Evolutionary conservation across 2,329 filamentous ascomycete genomes (phyloP).

Genomic region (Penicillium sp.): DNA sequence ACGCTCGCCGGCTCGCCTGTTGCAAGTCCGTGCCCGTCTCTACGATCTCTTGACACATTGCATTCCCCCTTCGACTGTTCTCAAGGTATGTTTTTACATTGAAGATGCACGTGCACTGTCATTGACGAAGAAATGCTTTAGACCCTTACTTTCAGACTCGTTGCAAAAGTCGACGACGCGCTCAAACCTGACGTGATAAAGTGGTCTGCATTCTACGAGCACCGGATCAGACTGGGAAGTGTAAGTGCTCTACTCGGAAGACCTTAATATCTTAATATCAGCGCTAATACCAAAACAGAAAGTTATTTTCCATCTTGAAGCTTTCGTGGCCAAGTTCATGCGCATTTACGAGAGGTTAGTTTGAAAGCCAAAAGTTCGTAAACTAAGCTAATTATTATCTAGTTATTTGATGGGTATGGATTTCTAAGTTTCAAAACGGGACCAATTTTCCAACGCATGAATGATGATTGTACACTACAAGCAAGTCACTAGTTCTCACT

Average conservation of each 20-base stretch:
- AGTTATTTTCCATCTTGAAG: conserved; percentile 96
- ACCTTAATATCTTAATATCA: neutral
- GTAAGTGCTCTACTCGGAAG: conserved; percentile 35
- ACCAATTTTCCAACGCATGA: conserved; percentile 19
- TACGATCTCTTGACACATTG: conserved; percentile 97
- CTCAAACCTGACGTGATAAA: conserved; percentile 90
- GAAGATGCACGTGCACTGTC: neutral
- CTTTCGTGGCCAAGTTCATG: conserved; percentile 99
- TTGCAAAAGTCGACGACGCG: conserved; percentile 81
- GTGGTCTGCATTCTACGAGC: conserved; percentile 97
- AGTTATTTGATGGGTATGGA: conserved; percentile 67
- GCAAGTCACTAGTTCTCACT: neutral
- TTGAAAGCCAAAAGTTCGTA: neutral
- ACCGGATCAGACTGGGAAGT: conserved; percentile 83
- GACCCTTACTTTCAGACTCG: conserved; percentile 89
- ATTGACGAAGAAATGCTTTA: neutral
- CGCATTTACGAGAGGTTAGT: conserved; percentile 84
- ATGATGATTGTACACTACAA: conserved; percentile 31
- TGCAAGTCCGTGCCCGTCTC: conserved; percentile 88
- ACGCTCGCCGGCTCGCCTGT: conserved; percentile 82
- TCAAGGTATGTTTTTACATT: conserved; percentile 60
- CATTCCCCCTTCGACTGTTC: conserved; percentile 89
- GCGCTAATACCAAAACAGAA: conserved; percentile 53
- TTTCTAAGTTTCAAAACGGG: conserved; percentile 3
- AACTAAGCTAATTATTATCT: conserved; percentile 41